A percentile compares a stretch with the other conserved stretches of the same genome.
These are phyloP conservation scores for Boletus bicolor DNA, from an alignment of 768 basidiomycete species.

Conservation along the genomic window DNA sequence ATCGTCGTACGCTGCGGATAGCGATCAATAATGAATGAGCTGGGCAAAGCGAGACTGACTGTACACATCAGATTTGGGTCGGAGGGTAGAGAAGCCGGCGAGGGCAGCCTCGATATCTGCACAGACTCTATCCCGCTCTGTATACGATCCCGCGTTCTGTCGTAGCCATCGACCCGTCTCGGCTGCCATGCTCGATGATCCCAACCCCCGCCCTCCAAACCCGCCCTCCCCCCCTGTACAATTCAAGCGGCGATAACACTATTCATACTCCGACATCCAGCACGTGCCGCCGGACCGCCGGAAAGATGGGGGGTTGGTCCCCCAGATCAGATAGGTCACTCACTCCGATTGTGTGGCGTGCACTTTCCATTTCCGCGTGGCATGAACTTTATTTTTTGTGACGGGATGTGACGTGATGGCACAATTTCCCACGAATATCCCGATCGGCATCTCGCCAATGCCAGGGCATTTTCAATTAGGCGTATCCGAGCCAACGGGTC, in stretches of 20 bases:
- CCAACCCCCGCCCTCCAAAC: too few relatives aligned
- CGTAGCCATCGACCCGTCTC: conserved; percentile 54
- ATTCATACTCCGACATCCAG: conserved; percentile 7
- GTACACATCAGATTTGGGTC: conserved; percentile 82
- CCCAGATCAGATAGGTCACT: neutral
- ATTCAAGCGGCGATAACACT: conserved; percentile 9
- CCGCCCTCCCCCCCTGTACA: neutral
- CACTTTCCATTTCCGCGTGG: conserved; percentile 44
- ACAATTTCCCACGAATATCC: conserved; percentile 16
- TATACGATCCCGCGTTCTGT: conserved; percentile 59
- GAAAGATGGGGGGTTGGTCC: too few relatives aligned
- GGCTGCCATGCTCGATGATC: conserved; percentile 5
- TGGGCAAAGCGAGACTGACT: conserved; percentile 37
- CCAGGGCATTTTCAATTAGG: conserved; percentile 34
- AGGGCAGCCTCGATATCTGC: conserved; percentile 63
- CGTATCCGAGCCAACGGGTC: conserved; percentile 26
- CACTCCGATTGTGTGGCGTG: conserved; percentile 48
- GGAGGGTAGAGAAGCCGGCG: conserved; percentile 49
- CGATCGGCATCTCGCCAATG: conserved; percentile 31
- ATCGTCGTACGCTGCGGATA: conserved; percentile 77
- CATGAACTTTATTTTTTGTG: conserved; percentile 26
- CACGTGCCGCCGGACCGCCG: too few relatives aligned
- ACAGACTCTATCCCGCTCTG: conserved; percentile 52
- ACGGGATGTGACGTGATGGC: conserved; percentile 14
- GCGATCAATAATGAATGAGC: conserved; percentile 6